Evolutionary conservation across 805 yeast genomes (phyloP), one percentile per base, ranked within the genome.

Genomic region (Saccharomyces paradoxus): DNA sequence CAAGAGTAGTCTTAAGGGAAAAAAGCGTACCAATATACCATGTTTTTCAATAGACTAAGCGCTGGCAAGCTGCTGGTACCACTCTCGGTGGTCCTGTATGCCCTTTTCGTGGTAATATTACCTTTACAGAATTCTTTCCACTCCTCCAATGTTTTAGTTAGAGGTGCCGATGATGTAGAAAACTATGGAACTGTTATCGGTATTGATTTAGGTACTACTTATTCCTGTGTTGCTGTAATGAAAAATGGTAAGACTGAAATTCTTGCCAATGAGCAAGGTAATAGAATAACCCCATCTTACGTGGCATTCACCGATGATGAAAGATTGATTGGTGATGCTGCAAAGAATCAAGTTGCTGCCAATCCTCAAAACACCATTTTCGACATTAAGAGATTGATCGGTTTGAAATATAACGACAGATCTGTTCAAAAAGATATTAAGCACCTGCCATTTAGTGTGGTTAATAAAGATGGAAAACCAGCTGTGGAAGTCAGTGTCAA

Each of bases 151-250:
- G 60, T 67, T 52, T 50, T 73, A 44, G 68, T 70, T 28, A 71
- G 72, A 55, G 73, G 64, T 47, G 63, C 71, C n/a, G 73, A 63
- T 28, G 76, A 73, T 21, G 69, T 70, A 4, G 81, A 79, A 48
- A 74, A 69, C 59, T 81, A 81, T 58, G 86, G 86, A 56, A 81
- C 79, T 56, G 92, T 87, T 50, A 87, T 88, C 63, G 96, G 98
- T 76, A 92, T 92, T 69, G 98, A 92, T 79, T 81, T 92, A 76
- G 99, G 99, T 72, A 91, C 97, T 58, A 91, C 97, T 2, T 91
- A 91, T 77, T 90, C 97, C 1, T 91, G 97, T 83, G 97, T 91
- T 55, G 97, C 96, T 63, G 89, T 82, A 50, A 82, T 83, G 86
- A 81, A 81, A 66, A 82, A 84, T 63, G 95, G 91, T 67, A 81